Conservation (phyloP, 352 stramenopile genomes). For the Plasmopara muralis region DNA sequence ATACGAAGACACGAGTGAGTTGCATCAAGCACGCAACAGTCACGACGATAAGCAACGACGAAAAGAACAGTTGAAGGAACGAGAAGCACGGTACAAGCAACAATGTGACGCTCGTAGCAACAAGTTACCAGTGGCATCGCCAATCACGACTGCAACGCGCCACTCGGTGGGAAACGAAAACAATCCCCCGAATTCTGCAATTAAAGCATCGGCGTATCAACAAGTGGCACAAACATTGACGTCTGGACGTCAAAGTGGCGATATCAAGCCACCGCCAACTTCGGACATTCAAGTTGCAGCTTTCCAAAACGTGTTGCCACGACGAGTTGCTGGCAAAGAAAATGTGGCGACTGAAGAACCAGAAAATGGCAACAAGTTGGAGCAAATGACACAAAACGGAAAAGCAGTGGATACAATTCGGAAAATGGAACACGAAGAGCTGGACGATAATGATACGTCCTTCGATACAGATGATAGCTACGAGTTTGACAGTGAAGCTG, state of each 20-base stretch:
- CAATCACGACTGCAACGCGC: conserved; percentile 17
- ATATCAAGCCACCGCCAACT: conserved; percentile 29
- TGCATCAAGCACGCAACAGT: conserved; percentile 7
- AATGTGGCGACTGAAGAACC: not conserved
- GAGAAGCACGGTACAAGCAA: conserved; percentile 8
- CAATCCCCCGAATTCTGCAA: conserved; percentile 31
- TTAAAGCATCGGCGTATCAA: conserved; percentile 19
- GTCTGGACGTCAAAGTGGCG: conserved; percentile 31
- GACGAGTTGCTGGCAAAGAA: conserved; percentile 18
- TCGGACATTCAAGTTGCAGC: conserved; percentile 45
- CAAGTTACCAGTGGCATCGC: conserved; percentile 7
- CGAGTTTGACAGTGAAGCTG: conserved; percentile 33
- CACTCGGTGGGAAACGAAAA: conserved; percentile 16
- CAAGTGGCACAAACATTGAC: conserved; percentile 21
- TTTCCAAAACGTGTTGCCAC: conserved; percentile 28
- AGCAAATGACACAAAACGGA: conserved; percentile 1
- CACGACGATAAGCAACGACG: conserved; percentile 19
- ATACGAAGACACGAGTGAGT: conserved; percentile 12
- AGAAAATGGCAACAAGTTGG: not conserved
- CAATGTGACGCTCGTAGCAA: conserved; percentile 16
- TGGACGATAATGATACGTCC: conserved; percentile 5
- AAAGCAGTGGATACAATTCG: not conserved
- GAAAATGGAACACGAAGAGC: not conserved
- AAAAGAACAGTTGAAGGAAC: conserved; percentile 15
- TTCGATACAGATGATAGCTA: conserved; percentile 30